These are phyloP conservation scores for Alternaria sp. DNA, from an alignment of 2,329 filamentous ascomycete genomes.

Conservation along the genomic window DNA sequence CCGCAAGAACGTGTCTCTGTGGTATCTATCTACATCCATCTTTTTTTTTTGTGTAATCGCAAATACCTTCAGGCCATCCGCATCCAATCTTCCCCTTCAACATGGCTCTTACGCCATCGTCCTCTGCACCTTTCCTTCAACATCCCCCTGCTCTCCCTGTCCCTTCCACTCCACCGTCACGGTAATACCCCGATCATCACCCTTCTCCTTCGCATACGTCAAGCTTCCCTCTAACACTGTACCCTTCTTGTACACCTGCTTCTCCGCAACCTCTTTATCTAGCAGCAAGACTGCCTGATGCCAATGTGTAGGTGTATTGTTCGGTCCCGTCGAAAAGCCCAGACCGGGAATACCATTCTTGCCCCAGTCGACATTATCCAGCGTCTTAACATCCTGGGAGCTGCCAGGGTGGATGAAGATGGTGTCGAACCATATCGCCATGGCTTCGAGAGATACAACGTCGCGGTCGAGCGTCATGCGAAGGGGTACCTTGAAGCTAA, in stretches of 20 bases:
- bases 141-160: slow-evolving; percentile 35
- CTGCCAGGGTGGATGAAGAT: slow-evolving; percentile 75
- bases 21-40: neutral
- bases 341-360: slow-evolving; percentile 65
- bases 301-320: slow-evolving; percentile 84
- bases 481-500: slow-evolving; percentile 78
- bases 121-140: slow-evolving; percentile 44
- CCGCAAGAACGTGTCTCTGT: neutral
- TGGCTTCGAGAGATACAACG: slow-evolving; percentile 79
- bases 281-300: slow-evolving; percentile 80
- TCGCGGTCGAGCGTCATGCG: slow-evolving; percentile 67
- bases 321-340: slow-evolving; percentile 89
- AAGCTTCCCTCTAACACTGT: slow-evolving; percentile 74
- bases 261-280: slow-evolving; percentile 63
- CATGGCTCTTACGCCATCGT: slow-evolving; percentile 33
- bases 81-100: neutral
- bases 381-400: slow-evolving; percentile 38
- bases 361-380: slow-evolving; percentile 70
- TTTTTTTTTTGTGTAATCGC: neutral
- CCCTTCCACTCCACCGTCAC: slow-evolving; percentile 52
- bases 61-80: neutral
- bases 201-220: slow-evolving; percentile 70
- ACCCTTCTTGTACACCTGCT: slow-evolving; percentile 58
- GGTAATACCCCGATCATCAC: slow-evolving; percentile 51
- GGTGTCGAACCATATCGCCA: slow-evolving; percentile 92